Evolutionary conservation across 2,329 filamentous ascomycete genomes (phyloP), one percentile per base, ranked within the genome.

Genomic region (Stachybotrys chartarum): DNA sequence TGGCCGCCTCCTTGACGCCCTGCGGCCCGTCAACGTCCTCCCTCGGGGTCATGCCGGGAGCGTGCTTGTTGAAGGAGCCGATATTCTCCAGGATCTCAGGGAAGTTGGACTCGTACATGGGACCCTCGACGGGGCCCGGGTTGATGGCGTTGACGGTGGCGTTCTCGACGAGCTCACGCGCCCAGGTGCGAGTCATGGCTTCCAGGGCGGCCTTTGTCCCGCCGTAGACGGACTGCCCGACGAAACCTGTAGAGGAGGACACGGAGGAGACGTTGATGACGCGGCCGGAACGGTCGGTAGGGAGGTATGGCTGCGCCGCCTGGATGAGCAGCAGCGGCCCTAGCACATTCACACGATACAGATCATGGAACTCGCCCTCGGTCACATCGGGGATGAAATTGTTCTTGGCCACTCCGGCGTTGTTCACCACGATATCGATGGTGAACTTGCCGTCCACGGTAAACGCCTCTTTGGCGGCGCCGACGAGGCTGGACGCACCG

Each of bases 361-460:
- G 82, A 61, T 77, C 73, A 47, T 84, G 77, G 72, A 90, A 93
- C 62, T 90, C 79, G 12, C 78, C 77, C 5, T 76, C 62, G 3
- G 78, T 82, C 57, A 88, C 78, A 8, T 86, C 78, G 45, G 79
- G 75, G 14, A 86, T 72, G 11, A 72, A 67, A 59, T 83, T 79
- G 72, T 91, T 91, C 53, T 79, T 69, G 44, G 80, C 75, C 6
- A 83, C 72, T 52, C 88, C 90, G 42, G 90, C 89, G 69, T 93
- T 93, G 78, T 93, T 92, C 74, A 93, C 74, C 51, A 93, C 73
- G 61, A 93, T 88, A 71, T 92, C 88, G 65, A 93, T 80, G 63
- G 85, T 82, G 67, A 90, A 18, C 32, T 54, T 55, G 7, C 53
- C 14, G 12, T 52, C 48, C 10, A 10, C 35, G 35, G 32, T 17